Evolutionary conservation across 2,329 filamentous ascomycete species (phyloP).

Genomic region (Colletotrichum shisoi): DNA sequence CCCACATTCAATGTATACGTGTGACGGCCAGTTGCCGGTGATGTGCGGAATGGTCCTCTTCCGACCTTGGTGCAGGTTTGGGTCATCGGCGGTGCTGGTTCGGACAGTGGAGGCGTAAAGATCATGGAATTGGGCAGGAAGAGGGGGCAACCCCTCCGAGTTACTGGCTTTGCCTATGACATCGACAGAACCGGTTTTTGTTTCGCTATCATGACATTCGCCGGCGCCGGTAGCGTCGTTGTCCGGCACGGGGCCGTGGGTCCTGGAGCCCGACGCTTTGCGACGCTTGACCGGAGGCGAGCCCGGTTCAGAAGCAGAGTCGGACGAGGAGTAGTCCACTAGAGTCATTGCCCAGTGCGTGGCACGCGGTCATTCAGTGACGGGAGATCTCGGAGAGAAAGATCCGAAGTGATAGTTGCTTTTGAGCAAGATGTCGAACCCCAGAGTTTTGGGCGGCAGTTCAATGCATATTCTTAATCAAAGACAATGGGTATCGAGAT

Average conservation of each 20-base stretch:
- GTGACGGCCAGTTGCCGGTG: conserved; percentile 89
- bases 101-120: conserved; percentile 86
- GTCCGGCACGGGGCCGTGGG: conserved; percentile 5
- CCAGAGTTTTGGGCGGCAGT: background rate
- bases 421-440: background rate
- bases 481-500: background rate
- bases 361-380: background rate
- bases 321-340: conserved; percentile 69
- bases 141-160: conserved; percentile 66
- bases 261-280: conserved; percentile 45
- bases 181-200: background rate
- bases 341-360: conserved; percentile 60
- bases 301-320: conserved; percentile 42
- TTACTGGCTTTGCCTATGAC: background rate
- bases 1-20: conserved; percentile 92
- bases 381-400: background rate
- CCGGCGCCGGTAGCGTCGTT: conserved; percentile 19
- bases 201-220: conserved; percentile 8
- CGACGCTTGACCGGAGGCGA: conserved; percentile 51
- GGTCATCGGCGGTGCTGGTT: conserved; percentile 80
- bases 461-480: background rate
- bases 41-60: conserved; percentile 84
- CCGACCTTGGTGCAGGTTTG: conserved; percentile 83
- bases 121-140: conserved; percentile 84
- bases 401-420: conserved; percentile 1